Evolutionary conservation across 805 yeast genomes (phyloP).

Genomic region (Myxozyma mucilagina): DNA sequence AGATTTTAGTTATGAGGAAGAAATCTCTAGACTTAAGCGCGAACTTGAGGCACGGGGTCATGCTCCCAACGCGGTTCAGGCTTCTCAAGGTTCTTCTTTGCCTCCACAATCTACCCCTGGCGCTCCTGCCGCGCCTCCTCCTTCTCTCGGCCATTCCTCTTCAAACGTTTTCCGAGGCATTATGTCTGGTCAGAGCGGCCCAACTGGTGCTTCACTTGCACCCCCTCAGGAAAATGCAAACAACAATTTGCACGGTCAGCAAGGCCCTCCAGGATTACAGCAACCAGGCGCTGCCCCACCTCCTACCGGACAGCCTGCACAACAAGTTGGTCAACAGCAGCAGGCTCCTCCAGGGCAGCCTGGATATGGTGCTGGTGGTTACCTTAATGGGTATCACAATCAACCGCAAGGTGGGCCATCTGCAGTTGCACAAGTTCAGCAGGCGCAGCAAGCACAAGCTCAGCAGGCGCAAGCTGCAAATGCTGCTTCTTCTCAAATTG

Average conservation of each 20-base stretch:
- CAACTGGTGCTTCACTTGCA: slow-evolving; percentile 33
- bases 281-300: slow-evolving; percentile 28
- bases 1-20: slow-evolving; percentile 68
- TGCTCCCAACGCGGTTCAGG: slow-evolving; percentile 46
- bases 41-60: slow-evolving; percentile 82
- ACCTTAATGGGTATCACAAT: slow-evolving; percentile 28
- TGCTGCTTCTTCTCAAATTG: slow-evolving; percentile 27
- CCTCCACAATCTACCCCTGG: slow-evolving; percentile 17
- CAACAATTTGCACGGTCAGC: slow-evolving; percentile 33
- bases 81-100: slow-evolving; percentile 34
- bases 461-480: slow-evolving; percentile 23
- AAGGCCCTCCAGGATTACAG: slow-evolving; percentile 37
- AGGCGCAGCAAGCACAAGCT: not conserved
- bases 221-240: slow-evolving; percentile 35
- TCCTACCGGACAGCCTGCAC: slow-evolving; percentile 18
- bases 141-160: slow-evolving; percentile 37
- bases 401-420: slow-evolving; percentile 15
- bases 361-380: slow-evolving; percentile 26
- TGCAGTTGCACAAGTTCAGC: not conserved
- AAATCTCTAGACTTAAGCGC: slow-evolving; percentile 77
- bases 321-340: slow-evolving; percentile 5
- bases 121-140: slow-evolving; percentile 27
- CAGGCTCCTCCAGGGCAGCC: slow-evolving; percentile 21
- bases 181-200: slow-evolving; percentile 39
- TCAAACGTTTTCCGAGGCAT: slow-evolving; percentile 39